phyloP scores from a whole-genome alignment of 2,329 filamentous ascomycete species.

The Nigrospora sphaerica region DNA sequence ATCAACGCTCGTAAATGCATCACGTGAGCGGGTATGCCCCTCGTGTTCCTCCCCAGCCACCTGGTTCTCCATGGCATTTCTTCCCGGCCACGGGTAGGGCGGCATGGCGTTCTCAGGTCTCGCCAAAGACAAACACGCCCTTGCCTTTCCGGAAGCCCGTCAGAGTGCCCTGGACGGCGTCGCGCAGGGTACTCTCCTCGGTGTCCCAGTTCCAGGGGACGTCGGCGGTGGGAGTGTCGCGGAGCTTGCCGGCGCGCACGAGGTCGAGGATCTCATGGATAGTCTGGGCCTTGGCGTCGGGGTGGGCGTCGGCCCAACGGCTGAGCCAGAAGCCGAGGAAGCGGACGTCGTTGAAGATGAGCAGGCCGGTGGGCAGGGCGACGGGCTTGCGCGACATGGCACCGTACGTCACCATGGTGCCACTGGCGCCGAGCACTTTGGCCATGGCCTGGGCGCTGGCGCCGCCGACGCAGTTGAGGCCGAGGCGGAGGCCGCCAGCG shows the following conservation, averaged over 20 bases:
- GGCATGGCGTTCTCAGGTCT: conserved; percentile 32
- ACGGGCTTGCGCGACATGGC: conserved; percentile 90
- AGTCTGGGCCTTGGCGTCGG: conserved; percentile 66
- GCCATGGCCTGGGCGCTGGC: conserved; percentile 74
- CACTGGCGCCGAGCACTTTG: conserved; percentile 61
- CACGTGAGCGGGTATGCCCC: too few species aligned
- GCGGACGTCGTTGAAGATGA: conserved; percentile 89
- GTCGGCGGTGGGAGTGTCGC: conserved; percentile 74
- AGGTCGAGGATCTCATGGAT: conserved; percentile 79
- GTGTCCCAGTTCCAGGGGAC: conserved; percentile 81
- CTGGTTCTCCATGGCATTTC: not conserved
- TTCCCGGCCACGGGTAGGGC: not conserved
- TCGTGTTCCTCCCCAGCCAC: too few species aligned
- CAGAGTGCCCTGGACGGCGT: conserved; percentile 75
- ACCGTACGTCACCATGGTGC: conserved; percentile 85
- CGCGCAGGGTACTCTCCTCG: conserved; percentile 57
- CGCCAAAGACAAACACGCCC: conserved; percentile 76
- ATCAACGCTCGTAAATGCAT: too few species aligned
- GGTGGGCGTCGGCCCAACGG: conserved; percentile 73
- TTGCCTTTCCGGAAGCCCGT: conserved; percentile 83
- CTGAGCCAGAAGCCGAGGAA: conserved; percentile 96
- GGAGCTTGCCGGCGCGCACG: conserved; percentile 69
- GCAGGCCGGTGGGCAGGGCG: conserved; percentile 67
- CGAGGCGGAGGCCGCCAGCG: conserved; percentile 66
- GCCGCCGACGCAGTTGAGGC: conserved; percentile 90